A percentile compares a stretch with the other conserved stretches of the same genome.
phyloP scores from a whole-genome alignment of 768 basidiomycete genomes.

The Peribolospora baueri region DNA sequence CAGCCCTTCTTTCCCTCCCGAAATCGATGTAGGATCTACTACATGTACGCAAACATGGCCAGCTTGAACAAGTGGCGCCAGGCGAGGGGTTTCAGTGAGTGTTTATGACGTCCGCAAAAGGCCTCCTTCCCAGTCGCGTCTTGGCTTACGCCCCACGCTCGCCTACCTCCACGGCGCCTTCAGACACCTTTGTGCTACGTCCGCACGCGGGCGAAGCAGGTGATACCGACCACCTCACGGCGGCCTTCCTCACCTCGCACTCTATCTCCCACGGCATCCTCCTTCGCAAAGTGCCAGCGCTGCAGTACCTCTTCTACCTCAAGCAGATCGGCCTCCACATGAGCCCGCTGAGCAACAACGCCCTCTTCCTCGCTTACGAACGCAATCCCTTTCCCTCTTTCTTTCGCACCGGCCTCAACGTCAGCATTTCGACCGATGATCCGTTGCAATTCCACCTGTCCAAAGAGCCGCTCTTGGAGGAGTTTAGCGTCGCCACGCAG shows the following conservation, averaged over 20 bases:
- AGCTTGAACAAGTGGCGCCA: constrained; percentile 84
- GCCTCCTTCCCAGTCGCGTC: background rate
- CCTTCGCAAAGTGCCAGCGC: constrained; percentile 82
- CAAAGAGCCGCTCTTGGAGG: constrained; percentile 84
- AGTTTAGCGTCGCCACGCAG: constrained; percentile 94
- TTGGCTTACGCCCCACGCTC: background rate
- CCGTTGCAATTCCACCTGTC: constrained; percentile 96
- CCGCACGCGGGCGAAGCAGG: constrained; percentile 97
- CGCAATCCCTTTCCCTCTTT: constrained; percentile 91
- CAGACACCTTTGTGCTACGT: constrained; percentile 87
- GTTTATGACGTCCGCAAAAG: background rate
- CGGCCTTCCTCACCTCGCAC: constrained; percentile 85
- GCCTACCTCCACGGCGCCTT: background rate
- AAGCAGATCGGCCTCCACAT: constrained; percentile 85
- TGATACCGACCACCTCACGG: constrained; percentile 88
- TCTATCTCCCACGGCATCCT: constrained; percentile 99
- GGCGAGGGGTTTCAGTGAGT: constrained; percentile 68
- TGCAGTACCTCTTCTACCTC: constrained; percentile 92
- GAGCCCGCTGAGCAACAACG: constrained; percentile 95
- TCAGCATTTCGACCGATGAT: constrained; percentile 86
- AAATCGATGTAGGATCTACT: constrained; percentile 47
- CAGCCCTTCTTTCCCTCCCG: background rate
- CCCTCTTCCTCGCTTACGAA: constrained; percentile 86
- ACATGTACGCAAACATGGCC: constrained; percentile 90
- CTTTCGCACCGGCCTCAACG: constrained; percentile 80